A percentile compares a stretch with the other conserved stretches of the same genome.
phyloP scores from a whole-genome alignment of 1,139 yeast genomes.

The Hanseniaspora gamundiae region DNA sequence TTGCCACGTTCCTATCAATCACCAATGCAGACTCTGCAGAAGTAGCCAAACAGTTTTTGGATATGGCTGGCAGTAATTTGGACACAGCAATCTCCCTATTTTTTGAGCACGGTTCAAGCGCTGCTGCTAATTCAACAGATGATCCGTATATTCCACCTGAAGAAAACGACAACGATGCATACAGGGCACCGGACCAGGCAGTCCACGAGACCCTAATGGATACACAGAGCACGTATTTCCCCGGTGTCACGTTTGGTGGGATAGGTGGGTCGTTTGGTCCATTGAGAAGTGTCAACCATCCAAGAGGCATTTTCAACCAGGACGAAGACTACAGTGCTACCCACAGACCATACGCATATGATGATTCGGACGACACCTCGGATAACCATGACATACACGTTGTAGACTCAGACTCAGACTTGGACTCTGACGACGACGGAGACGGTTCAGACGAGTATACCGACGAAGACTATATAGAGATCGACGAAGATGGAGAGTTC shows the following conservation, averaged over 20 bases:
- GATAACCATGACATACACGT: constrained; percentile 13
- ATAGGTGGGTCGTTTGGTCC: constrained; percentile 26
- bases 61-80: constrained; percentile 64
- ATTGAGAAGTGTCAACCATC: constrained; percentile 20
- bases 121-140: constrained; percentile 11
- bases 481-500: constrained; percentile 23
- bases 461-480: constrained; percentile 23
- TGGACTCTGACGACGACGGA: constrained; percentile 14
- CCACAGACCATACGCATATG: constrained; percentile 18
- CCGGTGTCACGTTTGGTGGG: constrained; percentile 26
- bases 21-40: constrained; percentile 63
- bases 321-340: constrained; percentile 15
- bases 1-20: constrained; percentile 71
- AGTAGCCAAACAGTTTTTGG: constrained; percentile 67
- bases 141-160: constrained; percentile 6
- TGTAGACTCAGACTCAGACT: constrained; percentile 16
- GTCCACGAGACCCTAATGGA: constrained; percentile 68
- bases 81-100: constrained; percentile 79
- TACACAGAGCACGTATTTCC: constrained; percentile 16
- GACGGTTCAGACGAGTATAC: constrained; percentile 17
- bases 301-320: constrained; percentile 43
- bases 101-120: constrained; percentile 62
- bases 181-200: constrained; percentile 61
- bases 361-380: constrained; percentile 13
- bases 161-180: constrained; percentile 31